phyloP scores from a whole-genome alignment of 371 early-diverging fungal genomes.

The Mucor irregularis region DNA sequence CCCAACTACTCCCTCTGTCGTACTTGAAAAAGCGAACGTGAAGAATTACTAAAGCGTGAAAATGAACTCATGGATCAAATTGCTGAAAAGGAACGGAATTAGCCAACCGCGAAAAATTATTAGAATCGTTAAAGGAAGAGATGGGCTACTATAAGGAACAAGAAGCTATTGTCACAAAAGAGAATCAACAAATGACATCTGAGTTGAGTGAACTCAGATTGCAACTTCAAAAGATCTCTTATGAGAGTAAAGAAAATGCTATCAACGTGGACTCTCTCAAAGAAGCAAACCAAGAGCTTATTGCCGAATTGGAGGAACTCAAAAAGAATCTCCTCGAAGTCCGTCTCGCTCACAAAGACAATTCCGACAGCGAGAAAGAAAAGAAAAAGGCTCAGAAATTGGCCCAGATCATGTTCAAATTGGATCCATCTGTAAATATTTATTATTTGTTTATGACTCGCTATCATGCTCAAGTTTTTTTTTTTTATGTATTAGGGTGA shows the following conservation, averaged over 20 bases:
- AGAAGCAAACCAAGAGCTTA: slow-evolving; percentile 79
- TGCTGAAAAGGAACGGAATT: slow-evolving; percentile 83
- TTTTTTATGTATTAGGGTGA: slow-evolving; percentile 37
- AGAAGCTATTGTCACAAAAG: slow-evolving; percentile 51
- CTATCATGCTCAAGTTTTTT: not conserved
- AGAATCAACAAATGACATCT: slow-evolving; percentile 69
- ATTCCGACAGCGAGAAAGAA: slow-evolving; percentile 67
- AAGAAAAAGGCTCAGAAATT: slow-evolving; percentile 82
- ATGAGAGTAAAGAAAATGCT: slow-evolving; percentile 83
- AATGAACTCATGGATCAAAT: slow-evolving; percentile 91
- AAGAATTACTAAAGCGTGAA: slow-evolving; percentile 91
- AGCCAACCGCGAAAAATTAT: slow-evolving; percentile 53
- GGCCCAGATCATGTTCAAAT: slow-evolving; percentile 84
- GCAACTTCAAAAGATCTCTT: slow-evolving; percentile 83
- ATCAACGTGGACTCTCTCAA: slow-evolving; percentile 83
- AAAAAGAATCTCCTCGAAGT: slow-evolving; percentile 61
- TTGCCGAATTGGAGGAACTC: slow-evolving; percentile 69
- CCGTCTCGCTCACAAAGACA: slow-evolving; percentile 52
- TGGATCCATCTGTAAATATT: slow-evolving; percentile 73
- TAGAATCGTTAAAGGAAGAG: slow-evolving; percentile 69
- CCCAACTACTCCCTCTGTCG: slow-evolving; percentile 77
- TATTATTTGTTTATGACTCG: not conserved
- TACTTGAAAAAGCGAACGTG: slow-evolving; percentile 84
- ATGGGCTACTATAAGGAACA: slow-evolving; percentile 62
- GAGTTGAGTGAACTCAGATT: slow-evolving; percentile 75